Evolutionary conservation across 1,284 basidiomycete genomes (phyloP), one percentile per base, ranked within the genome.

Genomic region (Rhodotorula glutinis): DNA sequence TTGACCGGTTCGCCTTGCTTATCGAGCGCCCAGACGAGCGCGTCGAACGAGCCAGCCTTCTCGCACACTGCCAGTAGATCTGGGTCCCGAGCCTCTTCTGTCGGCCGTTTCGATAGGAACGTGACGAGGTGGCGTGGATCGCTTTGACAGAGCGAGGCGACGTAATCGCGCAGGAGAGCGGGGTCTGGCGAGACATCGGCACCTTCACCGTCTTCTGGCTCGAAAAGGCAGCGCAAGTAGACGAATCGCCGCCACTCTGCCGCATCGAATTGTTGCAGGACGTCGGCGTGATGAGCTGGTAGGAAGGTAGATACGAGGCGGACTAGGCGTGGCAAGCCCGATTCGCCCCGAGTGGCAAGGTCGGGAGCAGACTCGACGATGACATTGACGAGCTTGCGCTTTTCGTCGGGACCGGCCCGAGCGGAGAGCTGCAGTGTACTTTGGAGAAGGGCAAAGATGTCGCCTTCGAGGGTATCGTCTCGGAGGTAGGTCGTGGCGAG

Each of bases 21-120:
- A 75, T 92, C 85, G 57, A 88, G 79, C 1, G 87, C 83, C 94
- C 94, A 98, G 3, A 98, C 80, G 29, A 90, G 86, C 4, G 88
- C 91, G 67, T 92, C 87, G 73, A 85, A 88, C 10, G 87, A 85
- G 44, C 82, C 81, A 38, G 83, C 82, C 10, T 82, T 79, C 77
- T 93, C 88, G 74, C 89, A 93, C 7, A 85, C 83, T 13, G 80
- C 79, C 2, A 86, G 79, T 8, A 89, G 82, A 16, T 84, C 80
- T 0, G 81, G 74, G 76, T 87, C 84, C 65, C 90, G 86, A 62
- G 92, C 80, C 65, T 82, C 82, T 14, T 82, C 81, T 0, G 77
- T 54, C 19, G 57, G 41, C 47, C 67, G 66, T 17, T 53, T 53
- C 46, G 86, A 82, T 14, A 98, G 82, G 59, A 86, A 85, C 8